Base-by-base conservation (phyloP, 139 green algal genomes). In the Medakamo hakoo region DNA sequence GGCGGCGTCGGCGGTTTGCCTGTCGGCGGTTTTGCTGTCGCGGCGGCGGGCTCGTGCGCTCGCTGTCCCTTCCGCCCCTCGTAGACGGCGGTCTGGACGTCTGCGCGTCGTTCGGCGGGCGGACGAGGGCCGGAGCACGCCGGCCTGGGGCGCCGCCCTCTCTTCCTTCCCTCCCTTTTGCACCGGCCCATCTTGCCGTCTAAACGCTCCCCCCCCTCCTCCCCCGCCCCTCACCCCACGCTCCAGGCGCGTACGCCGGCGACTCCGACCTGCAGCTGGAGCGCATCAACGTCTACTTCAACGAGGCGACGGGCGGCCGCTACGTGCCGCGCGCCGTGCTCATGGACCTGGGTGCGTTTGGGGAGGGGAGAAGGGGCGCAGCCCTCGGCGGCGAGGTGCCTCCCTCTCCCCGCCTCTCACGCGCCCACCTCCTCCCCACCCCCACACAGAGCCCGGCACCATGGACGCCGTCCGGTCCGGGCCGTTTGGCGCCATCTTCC, bases 261-360 rank as follows among this genome's bases (percentile, higher is more conserved):
- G 85, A 94, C 75, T 83, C 75, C 40, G 89, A 96, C 76, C 79
- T 97, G 26, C 90, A 96, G 80, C 72, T 96, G 59, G 90, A 97
- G 77, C 83, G 87, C 68, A 89, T 96, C 69, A 97, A 97, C 68
- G 90, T 96, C 5, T 97, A 97, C 80, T 97, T 91, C 78, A 94
- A 94, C 71, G 87, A 95, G 72, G 86, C 86, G 57, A 85, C 69
- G 64, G 68, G 69, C 80, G 82, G 87, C 49, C 80, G 86, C 49
- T 96, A 96, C 59, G 90, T 97, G 27, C 90, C 90, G 58, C 80
- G 91, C 48, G 90, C 90, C 30, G 84, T 96, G 62, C 76, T 96
- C 25, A 90, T 97, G 81, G 91, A 97, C 68, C 72, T 97, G 9
- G 60, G 68, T 78, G 27, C 61, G 64, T 26, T 55, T 63, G 49